A percentile compares a stretch with the other conserved stretches of the same genome.
Conservation (phyloP, 345 rosid species). For the Bretschneidera sinensis region DNA sequence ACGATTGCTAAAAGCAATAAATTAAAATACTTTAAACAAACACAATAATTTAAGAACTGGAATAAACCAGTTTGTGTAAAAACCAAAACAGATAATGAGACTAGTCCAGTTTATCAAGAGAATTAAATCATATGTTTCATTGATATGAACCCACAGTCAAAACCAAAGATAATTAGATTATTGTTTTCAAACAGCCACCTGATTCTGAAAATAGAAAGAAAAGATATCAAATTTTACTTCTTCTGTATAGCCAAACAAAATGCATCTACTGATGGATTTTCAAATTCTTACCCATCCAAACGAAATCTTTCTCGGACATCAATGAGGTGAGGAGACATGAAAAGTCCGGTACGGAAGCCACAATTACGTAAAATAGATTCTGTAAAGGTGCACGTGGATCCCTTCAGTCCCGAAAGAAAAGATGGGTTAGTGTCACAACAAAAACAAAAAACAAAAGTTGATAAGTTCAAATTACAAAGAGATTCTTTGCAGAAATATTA, state of each 20-base stretch:
- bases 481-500: not conserved
- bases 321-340: conserved; percentile 92
- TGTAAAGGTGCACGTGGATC: conserved; percentile 83
- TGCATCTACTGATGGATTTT: not conserved
- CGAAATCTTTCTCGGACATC: conserved; percentile 92
- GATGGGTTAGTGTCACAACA: not conserved
- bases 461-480: conserved; percentile 11
- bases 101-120: not conserved
- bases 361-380: conserved; percentile 80
- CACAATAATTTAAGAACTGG: not conserved
- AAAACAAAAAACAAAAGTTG: not conserved
- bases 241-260: not conserved
- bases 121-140: no score
- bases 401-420: conserved; percentile 36
- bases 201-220: not conserved
- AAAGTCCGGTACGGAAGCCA: conserved; percentile 87
- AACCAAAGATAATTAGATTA: not conserved
- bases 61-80: not conserved
- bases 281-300: conserved; percentile 65
- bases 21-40: not conserved
- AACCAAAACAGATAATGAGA: not conserved
- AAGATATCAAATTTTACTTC: conserved; percentile 1
- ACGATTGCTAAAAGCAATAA: not conserved
- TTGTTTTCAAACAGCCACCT: not conserved
- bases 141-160: not conserved